These are phyloP conservation scores for Volvox reticuliferus DNA, from an alignment of 139 green algal species.

Conservation along the genomic window DNA sequence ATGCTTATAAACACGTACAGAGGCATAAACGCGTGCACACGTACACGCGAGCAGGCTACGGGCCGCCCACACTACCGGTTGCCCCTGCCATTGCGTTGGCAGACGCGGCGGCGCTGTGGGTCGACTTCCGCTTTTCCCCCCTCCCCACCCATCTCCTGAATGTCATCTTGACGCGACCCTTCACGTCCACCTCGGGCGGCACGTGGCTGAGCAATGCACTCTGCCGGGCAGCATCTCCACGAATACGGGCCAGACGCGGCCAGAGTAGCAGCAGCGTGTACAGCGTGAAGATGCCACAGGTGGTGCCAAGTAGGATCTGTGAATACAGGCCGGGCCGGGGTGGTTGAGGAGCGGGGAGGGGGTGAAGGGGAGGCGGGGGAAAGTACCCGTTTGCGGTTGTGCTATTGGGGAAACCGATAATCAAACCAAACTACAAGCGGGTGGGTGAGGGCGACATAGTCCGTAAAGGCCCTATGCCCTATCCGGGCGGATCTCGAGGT, in stretches of 20 bases:
- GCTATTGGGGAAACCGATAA: too few species aligned
- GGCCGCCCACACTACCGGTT: background rate
- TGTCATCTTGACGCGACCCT: too few species aligned
- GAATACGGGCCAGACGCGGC: conserved; percentile 9
- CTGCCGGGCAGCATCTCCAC: background rate
- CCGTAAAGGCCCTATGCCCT: too few species aligned
- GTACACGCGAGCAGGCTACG: background rate
- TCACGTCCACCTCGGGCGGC: conserved; percentile 40
- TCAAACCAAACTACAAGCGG: too few species aligned
- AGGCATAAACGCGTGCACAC: too few species aligned
- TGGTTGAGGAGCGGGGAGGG: too few species aligned
- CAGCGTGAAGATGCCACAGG: background rate
- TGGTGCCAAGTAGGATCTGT: background rate
- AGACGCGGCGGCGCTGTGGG: background rate
- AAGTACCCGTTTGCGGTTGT: too few species aligned
- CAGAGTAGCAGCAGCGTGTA: conserved; percentile 19
- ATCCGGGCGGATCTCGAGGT: too few species aligned
- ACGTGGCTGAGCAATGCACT: conserved; percentile 41
- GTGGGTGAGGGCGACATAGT: too few species aligned
- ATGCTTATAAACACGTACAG: background rate
- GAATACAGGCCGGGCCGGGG: too few species aligned
- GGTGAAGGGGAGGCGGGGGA: too few species aligned
- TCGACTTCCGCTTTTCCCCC: background rate
- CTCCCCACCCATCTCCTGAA: background rate
- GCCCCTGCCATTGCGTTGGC: too few species aligned